These are phyloP conservation scores for Russula dissimulans DNA, from an alignment of 768 basidiomycete species.

Conservation along the genomic window DNA sequence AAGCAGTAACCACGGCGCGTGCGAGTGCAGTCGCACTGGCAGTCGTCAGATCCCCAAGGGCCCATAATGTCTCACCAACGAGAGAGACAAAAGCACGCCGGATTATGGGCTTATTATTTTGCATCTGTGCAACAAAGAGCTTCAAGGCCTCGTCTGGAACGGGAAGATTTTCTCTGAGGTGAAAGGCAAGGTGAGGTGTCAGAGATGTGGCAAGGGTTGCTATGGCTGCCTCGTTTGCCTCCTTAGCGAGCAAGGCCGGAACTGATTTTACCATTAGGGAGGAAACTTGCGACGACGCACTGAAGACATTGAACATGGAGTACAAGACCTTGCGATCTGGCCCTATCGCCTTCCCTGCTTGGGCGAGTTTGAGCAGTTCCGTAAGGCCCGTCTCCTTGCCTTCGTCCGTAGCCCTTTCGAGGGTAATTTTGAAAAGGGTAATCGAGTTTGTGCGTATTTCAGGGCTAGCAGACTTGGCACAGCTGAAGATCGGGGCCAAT, in stretches of 20 bases:
- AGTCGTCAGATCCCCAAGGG: conserved; percentile 31
- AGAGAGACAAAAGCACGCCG: conserved; percentile 55
- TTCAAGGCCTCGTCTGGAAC: conserved; percentile 38
- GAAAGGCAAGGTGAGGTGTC: conserved; percentile 46
- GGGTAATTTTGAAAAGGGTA: conserved; percentile 45
- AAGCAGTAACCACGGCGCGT: conserved; percentile 42
- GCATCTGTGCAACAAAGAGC: conserved; percentile 64
- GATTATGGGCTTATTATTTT: conserved; percentile 49
- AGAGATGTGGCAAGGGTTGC: conserved; percentile 46
- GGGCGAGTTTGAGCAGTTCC: conserved; percentile 68
- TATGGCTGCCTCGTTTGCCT: conserved; percentile 63
- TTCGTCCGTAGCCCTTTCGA: conserved; percentile 28
- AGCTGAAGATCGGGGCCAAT: conserved; percentile 50
- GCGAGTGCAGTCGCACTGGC: conserved; percentile 44
- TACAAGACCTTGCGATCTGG: conserved; percentile 83
- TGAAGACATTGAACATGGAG: conserved; percentile 56
- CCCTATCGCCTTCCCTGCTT: conserved; percentile 77
- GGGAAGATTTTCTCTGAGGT: conserved; percentile 36
- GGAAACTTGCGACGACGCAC: conserved; percentile 42
- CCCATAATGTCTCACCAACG: conserved; percentile 53
- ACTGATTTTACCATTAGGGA: conserved; percentile 35
- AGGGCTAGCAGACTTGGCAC: conserved; percentile 66
- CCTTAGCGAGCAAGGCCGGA: conserved; percentile 51
- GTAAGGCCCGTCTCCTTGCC: conserved; percentile 40
- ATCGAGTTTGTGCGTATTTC: conserved; percentile 48